Base-by-base conservation (phyloP, 139 green algal species). In the Picochlorum sp. region DNA sequence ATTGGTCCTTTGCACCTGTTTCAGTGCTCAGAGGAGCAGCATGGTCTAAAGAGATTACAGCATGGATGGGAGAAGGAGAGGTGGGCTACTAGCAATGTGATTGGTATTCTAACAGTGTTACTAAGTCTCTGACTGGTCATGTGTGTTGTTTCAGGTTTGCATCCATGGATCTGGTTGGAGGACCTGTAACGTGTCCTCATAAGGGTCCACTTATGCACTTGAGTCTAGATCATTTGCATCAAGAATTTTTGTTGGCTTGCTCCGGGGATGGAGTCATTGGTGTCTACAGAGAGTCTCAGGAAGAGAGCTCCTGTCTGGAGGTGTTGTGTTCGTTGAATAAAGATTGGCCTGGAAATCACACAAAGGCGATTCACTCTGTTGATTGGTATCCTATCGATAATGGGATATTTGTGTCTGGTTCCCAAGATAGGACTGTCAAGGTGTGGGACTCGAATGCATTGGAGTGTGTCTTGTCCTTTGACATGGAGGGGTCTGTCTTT, bases 331-430 rank as follows among this genome's bases (percentile, higher is more conserved):
- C 4, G 16, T 58, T 70, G 32, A 58, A 47, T 28, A 65, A 60
- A 14, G 58, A 46, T 52, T 49, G 13, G 45, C 3, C 63, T 4
- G 64, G 46, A 28, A 58, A 37, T 1, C 83, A 88, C 62, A 66
- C 61, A 15, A 80, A 72, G 47, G 72, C 65, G 23, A 69, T 88
- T 9, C 78, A 77, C 3, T 67, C 58, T 15, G 69, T 80, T n/a
- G 56, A 56, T 1, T 92, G 90, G 90, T 96, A 96, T 56, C 88
- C 90, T 2, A 64, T 94, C 0, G 90, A 96, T 71, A 88, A 80
- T 0, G 90, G 89, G 2, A 63, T 90, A 38, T 91, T 91, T 66
- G 73, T 90, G 4, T 80, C 84, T 18, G 82, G 71, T 23, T 66
- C 11, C 47, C 2, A 1, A 58, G 84, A 92, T 62, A 23, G 73